These are phyloP conservation scores for Penicillium sumatraense DNA, from an alignment of 2,329 filamentous ascomycete species.

Conservation along the genomic window DNA sequence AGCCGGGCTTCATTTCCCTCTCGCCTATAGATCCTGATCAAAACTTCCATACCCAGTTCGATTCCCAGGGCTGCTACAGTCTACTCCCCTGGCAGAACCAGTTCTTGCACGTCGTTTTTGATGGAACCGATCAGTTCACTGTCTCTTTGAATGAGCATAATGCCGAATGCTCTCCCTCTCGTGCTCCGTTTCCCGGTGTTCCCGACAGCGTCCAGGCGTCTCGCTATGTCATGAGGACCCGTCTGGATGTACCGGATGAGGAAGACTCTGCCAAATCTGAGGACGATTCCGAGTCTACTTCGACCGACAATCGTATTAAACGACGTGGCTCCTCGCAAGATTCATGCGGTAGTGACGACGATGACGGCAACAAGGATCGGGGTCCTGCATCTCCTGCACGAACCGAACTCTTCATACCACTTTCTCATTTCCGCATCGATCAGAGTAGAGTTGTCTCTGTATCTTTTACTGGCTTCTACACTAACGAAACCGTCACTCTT, in stretches of 20 bases:
- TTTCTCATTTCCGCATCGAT: conserved; percentile 69
- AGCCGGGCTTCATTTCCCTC: conserved; percentile 59
- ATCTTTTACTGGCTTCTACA: conserved; percentile 69
- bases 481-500: conserved; percentile 54
- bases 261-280: neutral
- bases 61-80: conserved; percentile 58
- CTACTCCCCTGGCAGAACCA: conserved; percentile 58
- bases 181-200: conserved; percentile 67
- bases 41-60: conserved; percentile 64
- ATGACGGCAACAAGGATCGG: neutral
- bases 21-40: conserved; percentile 65
- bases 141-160: conserved; percentile 72
- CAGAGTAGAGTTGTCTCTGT: conserved; percentile 61
- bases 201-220: conserved; percentile 70
- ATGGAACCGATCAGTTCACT: conserved; percentile 66
- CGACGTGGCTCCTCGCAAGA: neutral
- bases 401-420: conserved; percentile 67
- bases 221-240: conserved; percentile 53
- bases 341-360: neutral
- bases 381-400: conserved; percentile 34
- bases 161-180: conserved; percentile 57
- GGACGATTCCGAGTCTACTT: neutral
- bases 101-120: conserved; percentile 69
- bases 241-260: neutral
- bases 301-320: neutral